phyloP scores from a whole-genome alignment of 2,329 filamentous ascomycete species.

The Penicillium sp. region DNA sequence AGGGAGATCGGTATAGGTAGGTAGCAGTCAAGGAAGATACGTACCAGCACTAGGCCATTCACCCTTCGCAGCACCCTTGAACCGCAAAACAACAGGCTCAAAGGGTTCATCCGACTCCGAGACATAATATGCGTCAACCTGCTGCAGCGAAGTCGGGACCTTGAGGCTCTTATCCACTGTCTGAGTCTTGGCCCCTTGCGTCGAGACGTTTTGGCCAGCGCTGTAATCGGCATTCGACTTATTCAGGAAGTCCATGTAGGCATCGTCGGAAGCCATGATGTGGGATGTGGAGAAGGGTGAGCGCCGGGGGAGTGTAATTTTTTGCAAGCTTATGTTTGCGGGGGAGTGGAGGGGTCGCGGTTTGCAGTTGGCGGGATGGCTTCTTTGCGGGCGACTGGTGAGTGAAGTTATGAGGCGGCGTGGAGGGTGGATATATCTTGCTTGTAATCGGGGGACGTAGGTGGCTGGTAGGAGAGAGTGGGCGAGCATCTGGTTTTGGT shows the following conservation, averaged over 20 bases:
- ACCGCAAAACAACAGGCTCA: slow-evolving; percentile 70
- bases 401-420: neutral
- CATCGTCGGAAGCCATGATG: slow-evolving; percentile 66
- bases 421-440: neutral
- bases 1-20: neutral
- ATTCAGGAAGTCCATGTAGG: slow-evolving; percentile 81
- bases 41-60: slow-evolving; percentile 38
- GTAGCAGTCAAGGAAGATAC: slow-evolving; percentile 3
- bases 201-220: slow-evolving; percentile 24
- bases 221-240: slow-evolving; percentile 75
- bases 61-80: slow-evolving; percentile 38
- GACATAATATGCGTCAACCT: slow-evolving; percentile 65
- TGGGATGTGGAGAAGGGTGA: slow-evolving; percentile 16
- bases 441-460: neutral
- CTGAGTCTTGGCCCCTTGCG: slow-evolving; percentile 32
- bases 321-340: slow-evolving; percentile 7
- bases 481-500: neutral
- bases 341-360: slow-evolving; percentile 5
- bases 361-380: neutral
- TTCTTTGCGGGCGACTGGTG: neutral
- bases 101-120: slow-evolving; percentile 88
- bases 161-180: slow-evolving; percentile 50
- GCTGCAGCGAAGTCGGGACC: slow-evolving; percentile 62
- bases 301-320: slow-evolving; percentile 2
- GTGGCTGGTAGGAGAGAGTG: neutral